Evolutionary conservation across 1,284 basidiomycete genomes (phyloP).

Genomic region (Chalciporus sp.): DNA sequence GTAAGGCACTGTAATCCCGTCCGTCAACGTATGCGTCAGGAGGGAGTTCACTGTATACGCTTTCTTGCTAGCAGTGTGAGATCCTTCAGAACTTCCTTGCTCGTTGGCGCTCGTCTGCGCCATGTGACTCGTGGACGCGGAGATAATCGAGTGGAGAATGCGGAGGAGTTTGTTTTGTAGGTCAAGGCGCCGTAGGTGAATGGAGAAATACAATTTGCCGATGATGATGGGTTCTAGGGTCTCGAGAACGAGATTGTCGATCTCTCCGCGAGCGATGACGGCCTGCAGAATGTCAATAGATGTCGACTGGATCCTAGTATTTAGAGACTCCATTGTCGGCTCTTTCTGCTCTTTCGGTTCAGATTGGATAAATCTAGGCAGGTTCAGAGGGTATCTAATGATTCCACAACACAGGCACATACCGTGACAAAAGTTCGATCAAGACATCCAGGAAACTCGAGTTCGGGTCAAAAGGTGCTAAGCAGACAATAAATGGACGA

Average conservation of each 20-base stretch:
- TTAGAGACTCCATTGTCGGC: conserved; percentile 59
- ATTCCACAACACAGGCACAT: conserved; percentile 19
- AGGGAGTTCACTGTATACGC: conserved; percentile 63
- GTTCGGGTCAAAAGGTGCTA: conserved; percentile 58
- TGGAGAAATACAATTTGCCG: conserved; percentile 72
- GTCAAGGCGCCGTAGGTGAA: conserved; percentile 73
- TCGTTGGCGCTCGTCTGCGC: conserved; percentile 32
- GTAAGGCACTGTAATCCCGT: conserved; percentile 70
- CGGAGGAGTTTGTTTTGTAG: conserved; percentile 93
- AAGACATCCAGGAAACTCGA: conserved; percentile 77
- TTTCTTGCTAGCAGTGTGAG: conserved; percentile 23
- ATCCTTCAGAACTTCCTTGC: conserved; percentile 31
- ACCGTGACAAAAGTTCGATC: conserved; percentile 71
- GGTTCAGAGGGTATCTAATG: not conserved
- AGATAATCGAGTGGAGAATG: conserved; percentile 84
- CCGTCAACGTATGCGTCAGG: conserved; percentile 76
- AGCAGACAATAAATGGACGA: conserved; percentile 16
- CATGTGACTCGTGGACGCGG: conserved; percentile 46
- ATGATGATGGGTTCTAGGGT: conserved; percentile 73
- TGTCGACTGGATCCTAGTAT: conserved; percentile 70
- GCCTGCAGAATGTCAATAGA: conserved; percentile 83
- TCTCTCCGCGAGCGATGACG: conserved; percentile 78
- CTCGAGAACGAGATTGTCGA: conserved; percentile 61
- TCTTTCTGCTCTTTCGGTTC: conserved; percentile 59
- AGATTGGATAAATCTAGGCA: conserved; percentile 70